Percentiles rank a stretch among this genome's conserved stretches.
Conservation (phyloP, 106 monocot genomes). For the Triglochin maritima region DNA sequence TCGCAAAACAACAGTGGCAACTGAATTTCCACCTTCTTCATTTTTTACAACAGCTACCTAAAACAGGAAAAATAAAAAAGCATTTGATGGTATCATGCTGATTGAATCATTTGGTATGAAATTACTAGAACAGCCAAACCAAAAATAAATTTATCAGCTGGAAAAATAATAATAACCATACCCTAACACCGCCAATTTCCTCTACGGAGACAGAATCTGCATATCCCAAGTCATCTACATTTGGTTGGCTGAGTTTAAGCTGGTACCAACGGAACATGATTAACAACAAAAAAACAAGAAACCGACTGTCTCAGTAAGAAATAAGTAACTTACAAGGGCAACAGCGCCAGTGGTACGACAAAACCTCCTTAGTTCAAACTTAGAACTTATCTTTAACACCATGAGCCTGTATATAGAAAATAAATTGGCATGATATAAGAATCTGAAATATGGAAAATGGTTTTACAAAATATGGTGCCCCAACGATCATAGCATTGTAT, state of each 20-base stretch:
- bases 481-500: too few relatives aligned
- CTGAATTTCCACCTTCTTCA: conserved; percentile 93
- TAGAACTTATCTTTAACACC: conserved; percentile 94
- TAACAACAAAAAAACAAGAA: neutral
- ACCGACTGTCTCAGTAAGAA: neutral
- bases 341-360: conserved; percentile 95
- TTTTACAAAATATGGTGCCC: too few relatives aligned
- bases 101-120: neutral
- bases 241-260: conserved; percentile 90
- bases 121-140: neutral
- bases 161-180: conserved; percentile 12
- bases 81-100: neutral
- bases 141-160: neutral
- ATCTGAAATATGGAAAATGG: too few relatives aligned
- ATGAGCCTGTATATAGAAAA: conserved; percentile 52
- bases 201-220: conserved; percentile 88
- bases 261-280: conserved; percentile 15
- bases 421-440: neutral
- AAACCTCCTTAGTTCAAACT: conserved; percentile 88
- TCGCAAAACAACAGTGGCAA: conserved; percentile 76
- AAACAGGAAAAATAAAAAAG: neutral
- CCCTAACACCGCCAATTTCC: conserved; percentile 87
- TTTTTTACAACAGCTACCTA: conserved; percentile 94
- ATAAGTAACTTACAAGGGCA: conserved; percentile 54
- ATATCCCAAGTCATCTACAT: conserved; percentile 83